Evolutionary conservation across 176 grass and related monocot genomes (phyloP), one percentile per base, ranked within the genome.

Genomic region (Oryza australiensis): DNA sequence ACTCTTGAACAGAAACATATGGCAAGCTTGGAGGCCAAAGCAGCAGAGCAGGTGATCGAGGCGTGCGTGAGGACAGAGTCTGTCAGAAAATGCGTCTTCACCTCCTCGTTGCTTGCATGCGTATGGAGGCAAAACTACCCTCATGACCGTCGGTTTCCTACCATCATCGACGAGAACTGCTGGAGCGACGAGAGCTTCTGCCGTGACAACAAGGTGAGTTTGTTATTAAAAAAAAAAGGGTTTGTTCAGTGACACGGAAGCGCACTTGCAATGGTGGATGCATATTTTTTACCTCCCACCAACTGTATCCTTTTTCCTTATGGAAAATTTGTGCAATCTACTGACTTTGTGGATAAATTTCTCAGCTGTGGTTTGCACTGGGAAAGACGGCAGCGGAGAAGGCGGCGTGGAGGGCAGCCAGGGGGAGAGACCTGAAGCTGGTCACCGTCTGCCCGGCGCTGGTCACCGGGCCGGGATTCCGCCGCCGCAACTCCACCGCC

Each of bases 381-480:
- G 96, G 93, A 55, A 99, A 99, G 80, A 95, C 91, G 1, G 92
- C 90, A 80, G 96, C 96, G 13, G 96, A 99, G 89, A 99, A 95
- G 60, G 90, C 93, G 0, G 96, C 91, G 7, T 99, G 96, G 96
- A 86, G 93, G 57, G 87, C 91, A 5, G 96, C 96, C 35, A 89
- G 96, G 27, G 93, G 96, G 76, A 88, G 96, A 24, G 91, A 95
- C 64, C 87, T 99, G 70, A 95, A 94, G 77, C 89, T 99, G 8
- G 93, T 95, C 13, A 95, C 93, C 40, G 26, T 99, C 59, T 99
- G 96, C 77, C 89, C 91, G 6, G 96, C 85, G 42, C 68, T 99
- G 10, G 91, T 99, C 73, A 99, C 93, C 22, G 96, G 96, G 1
- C 91, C 89, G 0, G 93, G 93, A 2, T 99, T 99, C 80, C 87